Percentiles rank a stretch among this genome's conserved stretches.
These are phyloP conservation scores for Firmiana major DNA, from an alignment of 345 rosid genomes.

Conservation along the genomic window DNA sequence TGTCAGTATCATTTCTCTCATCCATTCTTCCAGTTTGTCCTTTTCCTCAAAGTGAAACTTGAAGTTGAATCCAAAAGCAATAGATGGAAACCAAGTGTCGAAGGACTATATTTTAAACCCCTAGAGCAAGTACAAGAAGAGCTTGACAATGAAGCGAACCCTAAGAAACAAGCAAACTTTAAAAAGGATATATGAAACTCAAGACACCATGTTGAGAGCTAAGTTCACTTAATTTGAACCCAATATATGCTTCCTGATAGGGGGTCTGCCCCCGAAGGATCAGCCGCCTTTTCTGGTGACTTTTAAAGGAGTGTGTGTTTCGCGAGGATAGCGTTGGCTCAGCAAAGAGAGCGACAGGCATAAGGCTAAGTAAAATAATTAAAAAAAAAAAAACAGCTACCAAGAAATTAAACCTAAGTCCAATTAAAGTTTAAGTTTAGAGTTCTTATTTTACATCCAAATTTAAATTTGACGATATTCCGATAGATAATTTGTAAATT, in stretches of 20 bases:
- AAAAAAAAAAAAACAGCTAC: no score
- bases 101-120: constrained; percentile 4
- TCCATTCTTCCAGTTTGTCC: constrained; percentile 32
- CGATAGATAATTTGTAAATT: no score
- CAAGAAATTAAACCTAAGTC: constrained; percentile 22
- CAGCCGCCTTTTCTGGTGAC: constrained; percentile 89
- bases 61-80: constrained; percentile 10
- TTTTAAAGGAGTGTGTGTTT: constrained; percentile 35
- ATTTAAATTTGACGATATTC: no score
- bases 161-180: constrained; percentile 7
- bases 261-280: constrained; percentile 89
- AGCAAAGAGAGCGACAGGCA: constrained; percentile 15
- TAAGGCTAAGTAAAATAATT: constrained; percentile 4
- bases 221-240: constrained; percentile 42
- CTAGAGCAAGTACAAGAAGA: constrained; percentile 7
- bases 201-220: constrained; percentile 25
- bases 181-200: constrained; percentile 4
- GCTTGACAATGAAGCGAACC: constrained; percentile 18
- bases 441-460: no score
- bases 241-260: constrained; percentile 67
- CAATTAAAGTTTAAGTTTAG: no score
- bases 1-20: constrained; percentile 39
- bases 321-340: constrained; percentile 40
- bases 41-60: background rate
- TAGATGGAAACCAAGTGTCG: constrained; percentile 3